A percentile compares a stretch with the other conserved stretches of the same genome.
phyloP scores from a whole-genome alignment of 75 land plant species.

The Picea glauca region DNA sequence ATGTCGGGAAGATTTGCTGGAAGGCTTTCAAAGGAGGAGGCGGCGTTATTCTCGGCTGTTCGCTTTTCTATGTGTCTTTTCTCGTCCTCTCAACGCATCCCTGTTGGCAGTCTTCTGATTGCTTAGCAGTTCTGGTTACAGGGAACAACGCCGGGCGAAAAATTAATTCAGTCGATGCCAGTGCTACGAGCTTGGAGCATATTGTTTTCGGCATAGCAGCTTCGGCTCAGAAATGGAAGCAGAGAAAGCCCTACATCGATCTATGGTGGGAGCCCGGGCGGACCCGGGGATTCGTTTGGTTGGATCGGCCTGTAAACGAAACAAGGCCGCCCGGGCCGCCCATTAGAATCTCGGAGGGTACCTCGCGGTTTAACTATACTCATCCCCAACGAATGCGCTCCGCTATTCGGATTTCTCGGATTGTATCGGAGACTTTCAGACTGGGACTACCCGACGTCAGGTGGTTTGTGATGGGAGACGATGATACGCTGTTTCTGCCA shows the following conservation, averaged over 20 bases:
- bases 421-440: slow-evolving; percentile 57
- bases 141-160: not conserved
- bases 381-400: slow-evolving; percentile 46
- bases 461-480: slow-evolving; percentile 65
- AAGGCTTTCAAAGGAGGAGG: no score
- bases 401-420: slow-evolving; percentile 56
- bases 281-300: slow-evolving; percentile 68
- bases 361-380: slow-evolving; percentile 44
- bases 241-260: slow-evolving; percentile 16
- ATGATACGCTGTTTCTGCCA: slow-evolving; percentile 47
- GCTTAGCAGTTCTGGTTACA: not conserved
- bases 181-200: slow-evolving; percentile 17
- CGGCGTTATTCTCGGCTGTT: not conserved
- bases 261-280: slow-evolving; percentile 51
- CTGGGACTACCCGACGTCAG: slow-evolving; percentile 38
- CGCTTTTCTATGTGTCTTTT: not conserved
- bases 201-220: slow-evolving; percentile 52
- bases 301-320: slow-evolving; percentile 39
- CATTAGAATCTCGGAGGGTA: slow-evolving; percentile 37
- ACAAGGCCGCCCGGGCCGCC: slow-evolving; percentile 24
- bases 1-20: no score
- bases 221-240: slow-evolving; percentile 30
- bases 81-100: slow-evolving; percentile 3
- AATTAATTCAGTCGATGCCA: no score
- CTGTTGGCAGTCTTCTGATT: not conserved